Conservation (phyloP, 78 protist genomes). For the Pigoraptor vietnamica region DNA sequence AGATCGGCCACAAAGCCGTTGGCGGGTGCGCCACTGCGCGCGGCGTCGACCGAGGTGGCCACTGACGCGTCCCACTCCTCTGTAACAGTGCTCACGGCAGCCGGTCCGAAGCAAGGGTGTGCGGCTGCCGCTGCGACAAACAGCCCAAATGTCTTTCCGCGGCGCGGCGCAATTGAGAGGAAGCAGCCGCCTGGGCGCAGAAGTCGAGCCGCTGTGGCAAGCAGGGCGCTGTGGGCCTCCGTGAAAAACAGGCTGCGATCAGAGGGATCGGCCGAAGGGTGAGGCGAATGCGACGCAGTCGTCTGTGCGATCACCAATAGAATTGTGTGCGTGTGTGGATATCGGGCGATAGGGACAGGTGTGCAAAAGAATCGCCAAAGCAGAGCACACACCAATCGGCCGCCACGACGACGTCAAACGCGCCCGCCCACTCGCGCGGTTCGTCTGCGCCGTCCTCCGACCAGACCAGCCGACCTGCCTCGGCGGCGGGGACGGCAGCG, state of each 20-base stretch:
- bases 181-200: not conserved
- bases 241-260: not conserved
- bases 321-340: too few relatives aligned
- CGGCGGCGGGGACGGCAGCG: not conserved
- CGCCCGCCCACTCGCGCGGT: not conserved
- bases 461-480: not conserved
- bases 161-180: not conserved
- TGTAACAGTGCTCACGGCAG: too few relatives aligned
- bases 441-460: not conserved
- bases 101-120: too few relatives aligned
- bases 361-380: not conserved
- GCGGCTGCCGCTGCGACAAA: not conserved
- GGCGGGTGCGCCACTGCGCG: not conserved
- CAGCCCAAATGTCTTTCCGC: not conserved
- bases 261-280: not conserved
- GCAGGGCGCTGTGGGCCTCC: not conserved
- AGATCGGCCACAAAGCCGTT: not conserved
- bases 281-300: not conserved
- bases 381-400: not conserved
- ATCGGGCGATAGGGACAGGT: too few relatives aligned
- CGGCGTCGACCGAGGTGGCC: not conserved
- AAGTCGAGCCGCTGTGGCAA: not conserved
- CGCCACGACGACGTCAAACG: not conserved
- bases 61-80: not conserved
- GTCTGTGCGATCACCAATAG: too few relatives aligned